Base-by-base conservation (phyloP, 495 filamentous ascomycete species). In the Trichoderma virens region DNA sequence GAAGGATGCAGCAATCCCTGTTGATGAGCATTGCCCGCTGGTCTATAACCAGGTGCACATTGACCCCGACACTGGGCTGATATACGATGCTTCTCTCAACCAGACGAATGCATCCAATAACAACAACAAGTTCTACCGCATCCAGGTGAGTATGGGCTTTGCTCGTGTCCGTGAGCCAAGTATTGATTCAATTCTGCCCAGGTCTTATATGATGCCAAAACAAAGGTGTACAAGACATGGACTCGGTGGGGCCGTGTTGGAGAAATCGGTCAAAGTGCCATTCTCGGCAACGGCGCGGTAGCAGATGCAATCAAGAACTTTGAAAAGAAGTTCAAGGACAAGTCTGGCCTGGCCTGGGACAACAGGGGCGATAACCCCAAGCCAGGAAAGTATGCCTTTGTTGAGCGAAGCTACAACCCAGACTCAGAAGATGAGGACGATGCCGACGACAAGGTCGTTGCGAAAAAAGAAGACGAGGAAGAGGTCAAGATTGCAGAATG, bases 211-310 rank as follows among this genome's bases (percentile, higher is more conserved):
- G 69, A 68, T 60, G 27, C 64, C 5, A 62, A 28, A 0, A 31
- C 62, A 31, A 68, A 62, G 0, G 34, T 65, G 11, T 88, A 78
- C 74, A 66, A 75, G 25, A 81, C 82, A 6, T 90, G 87, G 86
- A 90, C 85, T 2, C 82, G 88, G 16, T 93, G 87, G 88, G 91
- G 91, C 13, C 82, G 91, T 18, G 90, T 93, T 8, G 91, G 91
- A 0, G 89, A 92, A 64, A 68, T 62, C 35, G 91, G 91, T 2
- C 85, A 90, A 67, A 80, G 70, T 7, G 78, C 80, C 1, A 64
- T 78, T 20, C 67, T 88, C 2, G 78, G 76, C 2, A 35, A 72
- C 9, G 76, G 78, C 11, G 59, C 65, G 20, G 67, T 88, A 7
- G 65, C 66, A 0, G 41, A 65, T 5, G 90, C 90, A 0, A 70